These are phyloP conservation scores for Kuraishia borneana DNA, from an alignment of 805 yeast genomes.

Conservation along the genomic window DNA sequence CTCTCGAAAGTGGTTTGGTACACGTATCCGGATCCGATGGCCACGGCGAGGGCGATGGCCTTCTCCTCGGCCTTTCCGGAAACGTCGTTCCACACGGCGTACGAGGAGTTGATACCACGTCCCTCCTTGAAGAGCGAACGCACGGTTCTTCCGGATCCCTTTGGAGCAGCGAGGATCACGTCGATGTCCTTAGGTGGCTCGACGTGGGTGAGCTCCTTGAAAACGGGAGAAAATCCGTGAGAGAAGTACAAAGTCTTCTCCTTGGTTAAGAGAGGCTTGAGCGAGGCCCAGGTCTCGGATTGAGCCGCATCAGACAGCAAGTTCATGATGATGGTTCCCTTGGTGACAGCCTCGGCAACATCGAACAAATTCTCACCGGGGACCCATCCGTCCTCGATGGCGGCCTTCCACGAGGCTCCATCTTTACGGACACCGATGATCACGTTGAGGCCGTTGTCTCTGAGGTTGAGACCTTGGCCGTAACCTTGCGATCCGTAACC, in stretches of 20 bases:
- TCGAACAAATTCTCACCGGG: slow-evolving; percentile 98
- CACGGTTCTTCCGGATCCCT: slow-evolving; percentile 99
- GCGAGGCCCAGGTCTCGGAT: slow-evolving; percentile 89
- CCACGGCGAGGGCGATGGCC: slow-evolving; percentile 97
- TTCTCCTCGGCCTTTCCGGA: slow-evolving; percentile 98
- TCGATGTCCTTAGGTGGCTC: slow-evolving; percentile 92
- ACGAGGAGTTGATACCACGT: slow-evolving; percentile 99
- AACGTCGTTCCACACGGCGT: slow-evolving; percentile 99
- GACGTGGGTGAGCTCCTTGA: slow-evolving; percentile 94
- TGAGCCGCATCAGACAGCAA: slow-evolving; percentile 98
- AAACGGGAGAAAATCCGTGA: slow-evolving; percentile 99
- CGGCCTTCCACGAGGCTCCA: slow-evolving; percentile 99
- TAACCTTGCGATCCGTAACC: slow-evolving; percentile 99
- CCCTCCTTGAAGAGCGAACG: slow-evolving; percentile 99
- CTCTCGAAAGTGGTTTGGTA: slow-evolving; percentile 99
- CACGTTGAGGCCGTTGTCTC: slow-evolving; percentile 98
- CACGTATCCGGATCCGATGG: slow-evolving; percentile 99
- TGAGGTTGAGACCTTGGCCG: slow-evolving; percentile 98
- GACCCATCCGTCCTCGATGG: slow-evolving; percentile 99
- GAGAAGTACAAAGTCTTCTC: slow-evolving; percentile 98
- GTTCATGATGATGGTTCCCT: slow-evolving; percentile 95
- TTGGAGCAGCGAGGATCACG: slow-evolving; percentile 98
- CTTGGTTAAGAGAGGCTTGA: slow-evolving; percentile 88
- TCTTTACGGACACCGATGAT: slow-evolving; percentile 96
- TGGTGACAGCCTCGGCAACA: slow-evolving; percentile 83